A percentile compares a stretch with the other conserved stretches of the same genome.
These are phyloP conservation scores for Pseudoturritis turrita DNA, from an alignment of 345 rosid genomes.

Conservation along the genomic window DNA sequence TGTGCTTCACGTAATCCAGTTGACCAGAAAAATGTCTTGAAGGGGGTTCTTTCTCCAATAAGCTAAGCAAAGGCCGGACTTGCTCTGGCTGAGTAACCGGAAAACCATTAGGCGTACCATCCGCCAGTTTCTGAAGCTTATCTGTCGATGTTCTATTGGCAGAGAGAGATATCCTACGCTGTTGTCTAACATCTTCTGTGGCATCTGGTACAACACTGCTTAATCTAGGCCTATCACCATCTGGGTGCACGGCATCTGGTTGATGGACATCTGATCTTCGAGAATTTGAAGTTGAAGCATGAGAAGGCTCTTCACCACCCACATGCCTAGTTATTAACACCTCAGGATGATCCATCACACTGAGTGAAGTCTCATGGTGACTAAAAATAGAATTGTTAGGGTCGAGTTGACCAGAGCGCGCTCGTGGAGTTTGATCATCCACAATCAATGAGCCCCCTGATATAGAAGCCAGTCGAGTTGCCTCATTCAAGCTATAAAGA, in stretches of 20 bases:
- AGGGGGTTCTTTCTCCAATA: conserved; percentile 96
- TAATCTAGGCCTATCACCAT: conserved; percentile 56
- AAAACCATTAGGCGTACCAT: conserved; percentile 56
- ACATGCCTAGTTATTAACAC: conserved; percentile 54
- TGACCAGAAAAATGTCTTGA: conserved; percentile 82
- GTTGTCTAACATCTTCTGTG: conserved; percentile 46
- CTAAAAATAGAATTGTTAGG: conserved; percentile 45
- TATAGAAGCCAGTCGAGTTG: conserved; percentile 72
- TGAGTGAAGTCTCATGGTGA: conserved; percentile 48
- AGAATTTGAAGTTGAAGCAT: conserved; percentile 56
- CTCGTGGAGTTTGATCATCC: conserved; percentile 58
- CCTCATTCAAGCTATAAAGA: conserved; percentile 94
- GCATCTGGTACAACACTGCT: conserved; percentile 49
- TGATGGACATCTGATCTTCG: conserved; percentile 62
- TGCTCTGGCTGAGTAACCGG: conserved; percentile 58
- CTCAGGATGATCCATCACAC: conserved; percentile 55
- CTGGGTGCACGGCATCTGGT: conserved; percentile 46
- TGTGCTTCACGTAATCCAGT: conserved; percentile 70
- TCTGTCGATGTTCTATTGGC: conserved; percentile 62
- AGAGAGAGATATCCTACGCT: conserved; percentile 39
- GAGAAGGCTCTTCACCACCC: conserved; percentile 60
- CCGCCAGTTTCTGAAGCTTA: conserved; percentile 61
- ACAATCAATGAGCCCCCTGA: conserved; percentile 52
- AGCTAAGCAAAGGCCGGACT: conserved; percentile 95
- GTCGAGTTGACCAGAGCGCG: conserved; percentile 77